phyloP scores from a whole-genome alignment of 2,329 filamentous ascomycete genomes.

The Fusarium stilboides region DNA sequence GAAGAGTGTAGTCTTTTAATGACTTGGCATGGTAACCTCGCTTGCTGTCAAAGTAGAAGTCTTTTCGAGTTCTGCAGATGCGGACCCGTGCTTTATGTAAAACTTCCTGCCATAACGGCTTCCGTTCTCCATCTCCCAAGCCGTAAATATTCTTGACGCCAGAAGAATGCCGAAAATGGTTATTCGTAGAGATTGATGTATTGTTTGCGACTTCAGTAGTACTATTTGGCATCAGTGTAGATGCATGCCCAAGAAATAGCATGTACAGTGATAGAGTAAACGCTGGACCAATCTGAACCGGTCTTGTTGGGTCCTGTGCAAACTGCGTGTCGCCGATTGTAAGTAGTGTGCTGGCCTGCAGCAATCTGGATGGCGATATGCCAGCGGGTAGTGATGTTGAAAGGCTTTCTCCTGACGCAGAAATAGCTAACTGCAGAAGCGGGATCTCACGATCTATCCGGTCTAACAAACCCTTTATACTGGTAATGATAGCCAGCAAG shows the following conservation, averaged over 20 bases:
- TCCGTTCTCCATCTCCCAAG: conserved; percentile 63
- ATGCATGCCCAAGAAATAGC: conserved; percentile 87
- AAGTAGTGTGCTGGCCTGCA: conserved; percentile 94
- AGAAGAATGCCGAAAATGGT: not conserved
- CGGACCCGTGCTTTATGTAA: conserved; percentile 93
- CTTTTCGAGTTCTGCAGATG: conserved; percentile 76
- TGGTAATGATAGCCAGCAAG: conserved; percentile 77
- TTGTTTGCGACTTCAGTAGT: conserved; percentile 5
- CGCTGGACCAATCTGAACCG: conserved; percentile 87
- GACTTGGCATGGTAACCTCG: conserved; percentile 32
- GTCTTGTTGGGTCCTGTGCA: conserved; percentile 71
- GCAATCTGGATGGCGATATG: conserved; percentile 89
- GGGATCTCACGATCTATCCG: conserved; percentile 94
- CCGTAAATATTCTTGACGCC: conserved; percentile 44
- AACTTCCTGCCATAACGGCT: conserved; percentile 93
- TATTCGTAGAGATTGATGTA: conserved; percentile 1
- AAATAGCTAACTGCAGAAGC: conserved; percentile 92
- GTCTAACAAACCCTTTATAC: conserved; percentile 81
- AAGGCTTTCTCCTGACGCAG: conserved; percentile 90
- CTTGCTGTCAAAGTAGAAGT: conserved; percentile 42
- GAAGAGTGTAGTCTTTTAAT: not conserved
- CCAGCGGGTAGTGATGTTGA: conserved; percentile 84
- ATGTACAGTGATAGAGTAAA: conserved; percentile 94
- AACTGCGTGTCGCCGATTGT: conserved; percentile 91
- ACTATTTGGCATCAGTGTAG: conserved; percentile 41